phyloP scores from a whole-genome alignment of 1,284 basidiomycete species.

The Boletellus deceptivus region DNA sequence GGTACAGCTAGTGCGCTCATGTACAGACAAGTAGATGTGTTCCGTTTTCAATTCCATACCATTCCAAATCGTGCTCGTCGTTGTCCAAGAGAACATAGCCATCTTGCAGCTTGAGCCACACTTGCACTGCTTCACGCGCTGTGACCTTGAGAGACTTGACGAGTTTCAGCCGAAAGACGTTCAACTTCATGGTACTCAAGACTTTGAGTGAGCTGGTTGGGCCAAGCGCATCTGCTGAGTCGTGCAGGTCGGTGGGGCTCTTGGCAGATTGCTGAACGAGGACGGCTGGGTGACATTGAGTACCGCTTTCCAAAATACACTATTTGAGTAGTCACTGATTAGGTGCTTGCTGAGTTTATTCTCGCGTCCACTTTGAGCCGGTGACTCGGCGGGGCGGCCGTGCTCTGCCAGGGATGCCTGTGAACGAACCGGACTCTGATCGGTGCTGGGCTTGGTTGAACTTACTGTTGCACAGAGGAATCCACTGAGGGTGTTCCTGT shows the following conservation, averaged over 20 bases:
- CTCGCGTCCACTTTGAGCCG: conserved; percentile 33
- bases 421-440: conserved; percentile 4
- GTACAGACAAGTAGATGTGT: conserved; percentile 45
- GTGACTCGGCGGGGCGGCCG: conserved; percentile 49
- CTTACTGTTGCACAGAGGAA: conserved; percentile 61
- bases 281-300: conserved; percentile 35
- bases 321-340: conserved; percentile 48
- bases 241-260: conserved; percentile 14
- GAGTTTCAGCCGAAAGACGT: conserved; percentile 53
- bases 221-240: conserved; percentile 5
- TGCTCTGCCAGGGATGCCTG: conserved; percentile 47
- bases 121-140: conserved; percentile 30
- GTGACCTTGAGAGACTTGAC: conserved; percentile 43
- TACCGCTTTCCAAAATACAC: conserved; percentile 5
- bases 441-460: conserved; percentile 12
- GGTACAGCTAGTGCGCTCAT: conserved; percentile 3
- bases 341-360: conserved; percentile 62
- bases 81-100: conserved; percentile 46
- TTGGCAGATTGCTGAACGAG: conserved; percentile 32
- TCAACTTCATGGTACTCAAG: conserved; percentile 64
- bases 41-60: conserved; percentile 70
- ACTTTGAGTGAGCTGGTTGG: conserved; percentile 45
- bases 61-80: conserved; percentile 56
- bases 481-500: conserved; percentile 61
- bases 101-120: conserved; percentile 59